phyloP scores from a whole-genome alignment of 495 filamentous ascomycete genomes.

The Darksidea phi region DNA sequence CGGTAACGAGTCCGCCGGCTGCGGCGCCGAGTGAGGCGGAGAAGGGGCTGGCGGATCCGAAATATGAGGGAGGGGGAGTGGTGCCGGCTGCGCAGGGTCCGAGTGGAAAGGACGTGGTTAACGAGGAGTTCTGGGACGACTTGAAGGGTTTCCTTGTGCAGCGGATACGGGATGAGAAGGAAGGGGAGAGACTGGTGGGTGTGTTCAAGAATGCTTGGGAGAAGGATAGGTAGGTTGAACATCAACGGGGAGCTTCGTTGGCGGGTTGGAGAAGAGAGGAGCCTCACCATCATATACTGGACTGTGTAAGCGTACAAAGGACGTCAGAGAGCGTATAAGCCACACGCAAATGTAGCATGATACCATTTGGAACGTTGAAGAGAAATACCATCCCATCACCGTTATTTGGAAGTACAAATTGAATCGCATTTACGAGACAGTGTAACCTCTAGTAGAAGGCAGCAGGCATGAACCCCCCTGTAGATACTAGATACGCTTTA shows the following conservation, averaged over 20 bases:
- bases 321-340: no score
- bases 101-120: constrained; percentile 58
- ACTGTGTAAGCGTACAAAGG: no score
- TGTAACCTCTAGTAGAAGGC: no score
- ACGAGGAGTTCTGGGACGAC: constrained; percentile 84
- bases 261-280: no score
- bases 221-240: constrained; percentile 14
- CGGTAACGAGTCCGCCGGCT: constrained; percentile 39
- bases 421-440: no score
- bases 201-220: constrained; percentile 71
- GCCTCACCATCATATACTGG: no score
- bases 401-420: no score
- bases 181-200: constrained; percentile 61
- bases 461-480: no score
- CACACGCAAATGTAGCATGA: constrained; percentile 1
- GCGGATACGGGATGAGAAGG: constrained; percentile 68
- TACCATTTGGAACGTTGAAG: no score
- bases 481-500: no score
- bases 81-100: constrained; percentile 54
- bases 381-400: no score
- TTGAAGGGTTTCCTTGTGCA: constrained; percentile 75
- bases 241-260: no score
- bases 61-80: constrained; percentile 24
- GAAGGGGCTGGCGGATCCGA: constrained; percentile 23
- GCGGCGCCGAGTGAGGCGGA: constrained; percentile 41